phyloP scores from a whole-genome alignment of 1,284 basidiomycete species.

The Cryptococcus depauperatus region DNA sequence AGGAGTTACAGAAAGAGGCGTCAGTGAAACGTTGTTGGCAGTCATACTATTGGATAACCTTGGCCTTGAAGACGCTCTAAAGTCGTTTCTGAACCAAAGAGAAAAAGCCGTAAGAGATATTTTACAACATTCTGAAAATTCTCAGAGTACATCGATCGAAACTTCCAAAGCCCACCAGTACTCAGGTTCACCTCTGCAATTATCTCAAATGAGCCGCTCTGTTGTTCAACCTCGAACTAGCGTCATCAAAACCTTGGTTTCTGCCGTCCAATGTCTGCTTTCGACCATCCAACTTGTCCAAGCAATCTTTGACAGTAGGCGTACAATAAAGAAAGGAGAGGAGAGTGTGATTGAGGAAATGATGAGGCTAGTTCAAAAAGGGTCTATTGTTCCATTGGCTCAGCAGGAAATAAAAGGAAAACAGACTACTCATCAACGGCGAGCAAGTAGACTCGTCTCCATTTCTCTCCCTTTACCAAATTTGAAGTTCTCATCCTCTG shows the following conservation, averaged over 20 bases:
- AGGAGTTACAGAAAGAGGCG: neutral
- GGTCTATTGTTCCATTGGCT: constrained; percentile 18
- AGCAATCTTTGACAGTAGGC: constrained; percentile 25
- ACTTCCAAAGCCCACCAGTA: constrained; percentile 15
- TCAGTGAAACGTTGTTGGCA: constrained; percentile 58
- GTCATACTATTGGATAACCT: constrained; percentile 75
- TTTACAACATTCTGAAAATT: constrained; percentile 17
- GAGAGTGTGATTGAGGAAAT: constrained; percentile 36
- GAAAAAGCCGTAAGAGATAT: constrained; percentile 54
- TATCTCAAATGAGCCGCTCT: constrained; percentile 5
- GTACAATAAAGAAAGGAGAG: constrained; percentile 1
- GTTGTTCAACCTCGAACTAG: constrained; percentile 19
- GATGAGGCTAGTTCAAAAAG: constrained; percentile 36
- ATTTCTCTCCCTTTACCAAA: constrained; percentile 31
- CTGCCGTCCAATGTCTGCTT: constrained; percentile 30
- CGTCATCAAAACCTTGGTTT: constrained; percentile 26
- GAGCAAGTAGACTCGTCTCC: constrained; percentile 37
- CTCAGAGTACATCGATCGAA: neutral
- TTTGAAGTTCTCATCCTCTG: constrained; percentile 1
- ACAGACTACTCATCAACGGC: constrained; percentile 24
- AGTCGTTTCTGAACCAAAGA: constrained; percentile 59
- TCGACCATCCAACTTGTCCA: constrained; percentile 28
- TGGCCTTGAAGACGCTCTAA: constrained; percentile 62
- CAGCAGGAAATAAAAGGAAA: constrained; percentile 8
- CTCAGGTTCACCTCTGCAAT: constrained; percentile 6